Evolutionary conservation across 257 asterid species (phyloP), one percentile per base, ranked within the genome.

Genomic region (Solanum dulcamara): DNA sequence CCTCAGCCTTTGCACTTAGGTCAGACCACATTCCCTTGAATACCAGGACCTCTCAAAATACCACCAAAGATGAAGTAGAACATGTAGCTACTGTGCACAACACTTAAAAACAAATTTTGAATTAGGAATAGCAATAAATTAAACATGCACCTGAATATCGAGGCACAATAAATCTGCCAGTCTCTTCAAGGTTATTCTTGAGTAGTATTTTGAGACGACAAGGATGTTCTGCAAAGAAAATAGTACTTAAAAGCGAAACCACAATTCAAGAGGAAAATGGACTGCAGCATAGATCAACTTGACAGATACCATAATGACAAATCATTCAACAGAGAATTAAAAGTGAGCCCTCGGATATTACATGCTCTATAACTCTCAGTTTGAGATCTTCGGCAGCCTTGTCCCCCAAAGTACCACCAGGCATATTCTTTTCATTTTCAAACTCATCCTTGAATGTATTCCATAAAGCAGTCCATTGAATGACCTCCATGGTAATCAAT

Each of bases 311-410:
- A 17, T 28, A 4, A 77, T 28, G 15, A 46, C 83, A 77, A 15
- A 48, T 28, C 26, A 46, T 44, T 17, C 17, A 77, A 46, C 35
- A 44, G 62, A 77, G 81, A 26, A 46, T 10, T 46, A 44, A 83
- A 77, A 82, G 68, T 42, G 12, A 72, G 28, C 15, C 40, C 35
- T 55, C 17, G 13, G 82, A 50, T 86, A 81, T 91, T 94, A 96
- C 99, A 88, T 96, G 99, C 87, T 95, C 98, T 81, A 94, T 96
- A 10, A 96, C 98, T 92, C 99, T 93, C 60, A 93, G 91, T 86
- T 89, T 91, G 85, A 96, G 96, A 86, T 96, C 99, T 72, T 93
- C 97, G 66, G 97, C 97, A 53, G 98, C 98, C 92, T 93, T 95
- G 83, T 95, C 98, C 68, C 96, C 97, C 88, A 96, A 85, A 71